Base-by-base conservation (phyloP, 768 basidiomycete genomes). In the button mushroom (Agaricus bisporus) region DNA sequence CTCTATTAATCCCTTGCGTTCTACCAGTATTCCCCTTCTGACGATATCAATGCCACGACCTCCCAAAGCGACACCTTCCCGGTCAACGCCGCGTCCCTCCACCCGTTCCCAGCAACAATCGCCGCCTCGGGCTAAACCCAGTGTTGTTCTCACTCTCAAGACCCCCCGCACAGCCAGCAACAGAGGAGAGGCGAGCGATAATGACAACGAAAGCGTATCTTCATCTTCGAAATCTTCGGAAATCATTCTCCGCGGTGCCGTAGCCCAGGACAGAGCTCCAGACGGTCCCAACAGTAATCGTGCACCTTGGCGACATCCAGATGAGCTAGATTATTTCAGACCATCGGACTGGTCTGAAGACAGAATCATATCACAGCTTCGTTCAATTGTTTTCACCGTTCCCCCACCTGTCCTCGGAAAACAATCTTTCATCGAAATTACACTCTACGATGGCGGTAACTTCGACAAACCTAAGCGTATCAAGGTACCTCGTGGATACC, bases 261-360 rank as follows among this genome's bases (percentile, higher is more conserved):
- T n/a, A n/a, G 29, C 45, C n/a, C 41, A 47, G n/a, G 45, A 17
- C 25, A 54, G 46, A 18, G 28, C 10, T 14, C 46, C 46, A 20
- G 45, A 54, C 10, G 42, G 41, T 12, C 12, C 15, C 0, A 43
- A 28, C 9, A 20, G 8, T 8, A 25, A 14, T 11, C 45, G 45
- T 9, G 44, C 52, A 17, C 68, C 69, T 1, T 74, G 73, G 73
- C 61, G 63, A 18, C 73, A 75, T 59, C 72, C 73, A 15, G 67
- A 64, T 39, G 75, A 76, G 62, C 68, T 76, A 8, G 59, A 62
- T 9, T 73, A 69, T 59, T 65, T 71, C 41, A 60, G 65, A 25
- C 59, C 66, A 5, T 56, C 63, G 12, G 62, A 63, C 15, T 71
- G 68, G 69, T 56, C 64, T n/a, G 63, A 71, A 48, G 60, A 67